phyloP scores from a whole-genome alignment of 192 early-diverging fungal genomes.

The Entrophospora sp. region DNA sequence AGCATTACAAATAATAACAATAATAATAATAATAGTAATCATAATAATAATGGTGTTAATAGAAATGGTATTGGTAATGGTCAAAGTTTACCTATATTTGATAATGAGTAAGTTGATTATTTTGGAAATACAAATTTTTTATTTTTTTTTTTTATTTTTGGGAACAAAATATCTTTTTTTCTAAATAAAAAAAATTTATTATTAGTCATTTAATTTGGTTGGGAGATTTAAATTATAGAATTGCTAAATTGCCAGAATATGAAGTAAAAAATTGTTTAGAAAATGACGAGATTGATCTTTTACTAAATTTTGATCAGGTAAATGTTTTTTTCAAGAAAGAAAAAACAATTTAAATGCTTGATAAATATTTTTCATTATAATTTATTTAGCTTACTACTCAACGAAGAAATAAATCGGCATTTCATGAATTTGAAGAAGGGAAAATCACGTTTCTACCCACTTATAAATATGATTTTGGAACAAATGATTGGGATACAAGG shows the following conservation, averaged over 20 bases:
- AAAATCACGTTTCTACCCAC: slow-evolving; percentile 74
- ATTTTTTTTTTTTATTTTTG: too few relatives aligned
- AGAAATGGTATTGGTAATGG: neutral
- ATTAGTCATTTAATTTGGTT: slow-evolving; percentile 76
- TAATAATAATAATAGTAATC: too few relatives aligned
- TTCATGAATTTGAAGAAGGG: slow-evolving; percentile 81
- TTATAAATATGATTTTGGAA: slow-evolving; percentile 89
- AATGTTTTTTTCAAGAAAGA: too few relatives aligned
- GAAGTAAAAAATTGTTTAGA: slow-evolving; percentile 49
- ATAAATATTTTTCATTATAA: too few relatives aligned
- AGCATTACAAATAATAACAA: slow-evolving; percentile 11
- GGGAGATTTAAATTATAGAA: slow-evolving; percentile 93
- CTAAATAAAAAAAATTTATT: too few relatives aligned
- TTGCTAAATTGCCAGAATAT: slow-evolving; percentile 50
- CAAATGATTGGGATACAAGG: slow-evolving; percentile 69
- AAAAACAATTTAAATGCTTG: too few relatives aligned
- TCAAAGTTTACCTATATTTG: slow-evolving; percentile 43
- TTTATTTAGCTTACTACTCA: slow-evolving; percentile 50
- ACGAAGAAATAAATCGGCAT: slow-evolving; percentile 54
- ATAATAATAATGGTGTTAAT: too few relatives aligned
- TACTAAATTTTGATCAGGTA: slow-evolving; percentile 80
- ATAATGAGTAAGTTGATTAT: slow-evolving; percentile 50
- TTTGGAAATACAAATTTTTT: too few relatives aligned
- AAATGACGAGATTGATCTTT: slow-evolving; percentile 45
- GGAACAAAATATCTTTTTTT: too few relatives aligned